Conservation (phyloP, 495 filamentous ascomycete genomes). For the Penicillium macrosclerotiorum region DNA sequence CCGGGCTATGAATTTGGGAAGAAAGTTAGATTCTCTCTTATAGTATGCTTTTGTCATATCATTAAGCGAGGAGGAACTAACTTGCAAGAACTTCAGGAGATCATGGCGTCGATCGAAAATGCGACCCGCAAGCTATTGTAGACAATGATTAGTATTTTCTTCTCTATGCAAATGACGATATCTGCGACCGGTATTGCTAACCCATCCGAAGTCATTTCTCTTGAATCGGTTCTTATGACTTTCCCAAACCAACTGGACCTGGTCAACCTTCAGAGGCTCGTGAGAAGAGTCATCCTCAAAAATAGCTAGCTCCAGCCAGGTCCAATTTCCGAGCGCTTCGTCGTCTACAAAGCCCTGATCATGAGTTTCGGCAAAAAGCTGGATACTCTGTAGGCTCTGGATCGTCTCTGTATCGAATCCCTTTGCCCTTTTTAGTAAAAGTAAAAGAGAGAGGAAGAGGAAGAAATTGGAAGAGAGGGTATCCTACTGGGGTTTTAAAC, state of each 20-base stretch:
- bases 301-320: conserved; percentile 12
- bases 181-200: too few relatives aligned
- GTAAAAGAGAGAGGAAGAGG: background rate
- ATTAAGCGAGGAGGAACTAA: background rate
- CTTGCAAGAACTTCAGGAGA: background rate
- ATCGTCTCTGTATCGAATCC: background rate
- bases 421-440: background rate
- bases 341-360: conserved; percentile 9
- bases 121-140: conserved; percentile 1
- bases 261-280: background rate
- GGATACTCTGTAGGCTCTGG: conserved; percentile 6
- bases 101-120: background rate
- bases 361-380: conserved; percentile 9
- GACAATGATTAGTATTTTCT: background rate
- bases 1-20: background rate
- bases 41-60: background rate
- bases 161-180: too few relatives aligned
- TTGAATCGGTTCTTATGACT: conserved; percentile 10
- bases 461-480: background rate
- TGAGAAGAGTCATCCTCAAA: conserved; percentile 10
- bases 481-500: background rate
- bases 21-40: background rate
- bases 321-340: conserved; percentile 7
- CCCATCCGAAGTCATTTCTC: conserved; percentile 9
- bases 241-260: conserved; percentile 7